Evolutionary conservation across 352 stramenopile genomes (phyloP), one percentile per base, ranked within the genome.

Genomic region (Elongisporangium senticosum): DNA sequence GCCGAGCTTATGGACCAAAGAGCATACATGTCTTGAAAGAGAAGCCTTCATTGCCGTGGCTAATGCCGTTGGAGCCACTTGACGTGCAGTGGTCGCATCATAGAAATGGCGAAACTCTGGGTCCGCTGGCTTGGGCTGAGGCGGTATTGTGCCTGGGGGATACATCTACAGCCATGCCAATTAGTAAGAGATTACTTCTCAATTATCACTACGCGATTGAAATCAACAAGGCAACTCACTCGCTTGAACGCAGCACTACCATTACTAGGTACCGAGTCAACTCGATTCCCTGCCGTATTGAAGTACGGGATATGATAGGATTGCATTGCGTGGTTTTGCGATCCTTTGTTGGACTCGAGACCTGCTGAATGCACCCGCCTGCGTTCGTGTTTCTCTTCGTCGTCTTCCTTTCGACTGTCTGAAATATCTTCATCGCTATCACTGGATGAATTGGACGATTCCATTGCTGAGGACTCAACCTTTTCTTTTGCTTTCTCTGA

Each of bases 31-130:
- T 43, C 33, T 43, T 2, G 14, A 55, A 23, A 19, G 20, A 55
- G 20, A 15, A 47, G 22, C n/a, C 33, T 43, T 49, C 49, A 21
- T 10, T 10, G 14, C 19, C 1, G 28, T 33, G 49, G 13, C 28
- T 28, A 58, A 5, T 5, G 51, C 51, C n/a, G 51, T 26, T 49
- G 24, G 14, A 53, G 53, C 43, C 23, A 67, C 68, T 49, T 64
- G 69, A 6, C 74, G 72, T 28, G 63, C 63, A n/a, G 68, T 56
- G 28, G 58, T 61, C 11, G 69, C 71, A 47, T 77, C 58, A 56
- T 88, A 66, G 14, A 88, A 62, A 40, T 77, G 70, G 10, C 70
- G 65, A n/a, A 83, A 75, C 54, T 91, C 81, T 0, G 77, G 77
- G 33, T 91, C 81, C 0, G 60, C 37, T 55, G 77, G 75, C 54